These are phyloP conservation scores for Bipolaris gigantea DNA, from an alignment of 2,329 filamentous ascomycete species.

Conservation along the genomic window DNA sequence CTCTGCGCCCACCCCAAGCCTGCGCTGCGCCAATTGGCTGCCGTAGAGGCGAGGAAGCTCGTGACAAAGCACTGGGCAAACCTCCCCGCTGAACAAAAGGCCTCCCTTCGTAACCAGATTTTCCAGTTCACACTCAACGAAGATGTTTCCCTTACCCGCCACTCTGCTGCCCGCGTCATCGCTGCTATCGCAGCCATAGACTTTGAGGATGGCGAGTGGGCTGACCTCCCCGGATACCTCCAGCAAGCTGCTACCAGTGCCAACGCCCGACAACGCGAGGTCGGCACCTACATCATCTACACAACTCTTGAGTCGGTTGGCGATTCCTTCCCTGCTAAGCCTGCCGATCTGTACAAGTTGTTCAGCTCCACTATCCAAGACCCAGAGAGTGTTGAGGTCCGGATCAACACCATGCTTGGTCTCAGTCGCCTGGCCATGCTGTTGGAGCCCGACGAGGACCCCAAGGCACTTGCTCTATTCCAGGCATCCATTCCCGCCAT, in stretches of 20 bases:
- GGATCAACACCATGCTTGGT: conserved; percentile 90
- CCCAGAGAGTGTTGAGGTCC: conserved; percentile 85
- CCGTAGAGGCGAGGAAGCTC: conserved; percentile 83
- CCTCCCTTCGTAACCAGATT: conserved; percentile 76
- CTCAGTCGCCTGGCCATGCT: conserved; percentile 86
- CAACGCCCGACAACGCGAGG: conserved; percentile 78
- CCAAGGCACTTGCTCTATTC: conserved; percentile 70
- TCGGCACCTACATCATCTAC: conserved; percentile 90
- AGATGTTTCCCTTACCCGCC: conserved; percentile 72
- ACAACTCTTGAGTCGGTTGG: conserved; percentile 88
- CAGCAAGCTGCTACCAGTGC: conserved; percentile 76
- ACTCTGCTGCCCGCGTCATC: conserved; percentile 85
- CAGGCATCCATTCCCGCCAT: conserved; percentile 82
- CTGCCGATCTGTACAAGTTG: conserved; percentile 75
- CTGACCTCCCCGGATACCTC: conserved; percentile 76
- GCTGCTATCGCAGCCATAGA: conserved; percentile 84
- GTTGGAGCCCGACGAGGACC: conserved; percentile 83
- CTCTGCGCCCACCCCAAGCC: conserved; percentile 73
- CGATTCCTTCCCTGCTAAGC: conserved; percentile 79
- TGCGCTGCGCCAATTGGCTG: conserved; percentile 82
- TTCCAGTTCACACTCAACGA: conserved; percentile 83
- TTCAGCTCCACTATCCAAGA: conserved; percentile 89
- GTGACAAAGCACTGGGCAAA: conserved; percentile 84
- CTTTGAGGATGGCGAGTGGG: conserved; percentile 83
- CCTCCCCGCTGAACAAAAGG: conserved; percentile 74